Conservation (phyloP, 2,329 filamentous ascomycete species). For the Dactylonectria macrodidyma region DNA sequence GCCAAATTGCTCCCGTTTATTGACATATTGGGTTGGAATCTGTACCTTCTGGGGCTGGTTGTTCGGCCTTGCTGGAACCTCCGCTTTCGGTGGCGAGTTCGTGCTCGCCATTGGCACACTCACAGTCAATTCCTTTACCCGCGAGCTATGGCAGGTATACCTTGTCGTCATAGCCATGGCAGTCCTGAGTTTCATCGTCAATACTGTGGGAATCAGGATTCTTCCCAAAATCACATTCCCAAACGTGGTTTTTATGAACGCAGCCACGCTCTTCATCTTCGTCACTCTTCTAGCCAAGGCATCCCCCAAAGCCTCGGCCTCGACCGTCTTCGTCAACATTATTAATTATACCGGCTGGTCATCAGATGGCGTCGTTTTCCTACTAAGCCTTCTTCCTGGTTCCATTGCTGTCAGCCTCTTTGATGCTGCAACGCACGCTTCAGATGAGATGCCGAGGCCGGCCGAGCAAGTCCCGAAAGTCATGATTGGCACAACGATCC, state of each 20-base stretch:
- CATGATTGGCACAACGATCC: not conserved
- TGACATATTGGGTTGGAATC: slow-evolving; percentile 3
- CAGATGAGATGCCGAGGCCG: not conserved
- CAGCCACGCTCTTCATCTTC: not conserved
- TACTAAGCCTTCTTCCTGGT: not conserved
- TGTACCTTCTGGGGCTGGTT: slow-evolving; percentile 2
- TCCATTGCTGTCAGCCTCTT: not conserved
- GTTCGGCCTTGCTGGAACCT: slow-evolving; percentile 1
- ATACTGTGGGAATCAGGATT: no score
- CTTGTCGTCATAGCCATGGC: not conserved
- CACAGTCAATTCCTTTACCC: not conserved
- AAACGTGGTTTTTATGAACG: not conserved
- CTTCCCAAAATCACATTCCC: not conserved
- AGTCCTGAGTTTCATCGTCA: not conserved
- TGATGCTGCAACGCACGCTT: not conserved
- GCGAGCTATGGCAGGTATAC: slow-evolving; percentile 1
- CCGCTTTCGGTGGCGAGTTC: not conserved
- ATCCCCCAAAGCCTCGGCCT: not conserved
- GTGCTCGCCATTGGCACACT: not conserved
- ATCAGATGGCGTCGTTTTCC: not conserved
- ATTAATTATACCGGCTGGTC: not conserved
- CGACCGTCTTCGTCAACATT: not conserved
- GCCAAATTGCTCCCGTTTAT: not conserved
- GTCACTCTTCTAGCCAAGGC: not conserved
- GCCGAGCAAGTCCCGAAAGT: not conserved